Percentiles rank a stretch among this genome's conserved stretches.
phyloP scores from a whole-genome alignment of 1,284 basidiomycete genomes.

The Mycena citricolor region DNA sequence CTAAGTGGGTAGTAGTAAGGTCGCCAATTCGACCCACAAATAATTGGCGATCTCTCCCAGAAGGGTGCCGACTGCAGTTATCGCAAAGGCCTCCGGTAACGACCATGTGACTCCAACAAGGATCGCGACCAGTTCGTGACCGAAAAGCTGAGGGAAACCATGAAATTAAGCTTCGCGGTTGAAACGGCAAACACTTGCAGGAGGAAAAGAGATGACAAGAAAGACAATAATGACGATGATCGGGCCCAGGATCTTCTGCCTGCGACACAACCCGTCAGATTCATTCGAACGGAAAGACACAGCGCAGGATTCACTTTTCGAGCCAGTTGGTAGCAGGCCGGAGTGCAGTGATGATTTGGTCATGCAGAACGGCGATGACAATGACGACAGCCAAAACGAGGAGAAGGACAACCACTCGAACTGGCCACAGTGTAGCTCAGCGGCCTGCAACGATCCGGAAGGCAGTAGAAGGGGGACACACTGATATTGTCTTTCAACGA shows the following conservation, averaged over 20 bases:
- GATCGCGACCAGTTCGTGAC: slow-evolving; percentile 52
- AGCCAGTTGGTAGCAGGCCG: slow-evolving; percentile 16
- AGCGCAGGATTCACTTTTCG: slow-evolving; percentile 31
- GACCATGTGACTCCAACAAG: slow-evolving; percentile 68
- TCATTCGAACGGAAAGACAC: slow-evolving; percentile 8
- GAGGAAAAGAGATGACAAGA: slow-evolving; percentile 1
- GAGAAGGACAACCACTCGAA: no score
- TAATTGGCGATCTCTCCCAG: slow-evolving; percentile 16
- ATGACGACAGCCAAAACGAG: slow-evolving; percentile 47
- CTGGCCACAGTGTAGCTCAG: no score
- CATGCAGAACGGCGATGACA: slow-evolving; percentile 64
- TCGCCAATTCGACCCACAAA: slow-evolving; percentile 5
- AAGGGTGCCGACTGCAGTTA: slow-evolving; percentile 37
- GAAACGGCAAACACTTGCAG: background rate
- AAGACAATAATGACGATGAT: slow-evolving; percentile 11
- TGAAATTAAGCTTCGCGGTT: background rate
- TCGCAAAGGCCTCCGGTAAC: slow-evolving; percentile 61
- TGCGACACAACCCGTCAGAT: background rate
- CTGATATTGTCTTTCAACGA: slow-evolving; percentile 13
- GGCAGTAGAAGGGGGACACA: background rate
- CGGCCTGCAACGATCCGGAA: slow-evolving; percentile 49
- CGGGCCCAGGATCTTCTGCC: slow-evolving; percentile 8
- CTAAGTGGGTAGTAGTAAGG: background rate
- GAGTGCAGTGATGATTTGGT: slow-evolving; percentile 52
- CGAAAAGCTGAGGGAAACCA: slow-evolving; percentile 38